These are phyloP conservation scores for Bipolaris gigantea DNA, from an alignment of 2,329 filamentous ascomycete species.

Conservation along the genomic window DNA sequence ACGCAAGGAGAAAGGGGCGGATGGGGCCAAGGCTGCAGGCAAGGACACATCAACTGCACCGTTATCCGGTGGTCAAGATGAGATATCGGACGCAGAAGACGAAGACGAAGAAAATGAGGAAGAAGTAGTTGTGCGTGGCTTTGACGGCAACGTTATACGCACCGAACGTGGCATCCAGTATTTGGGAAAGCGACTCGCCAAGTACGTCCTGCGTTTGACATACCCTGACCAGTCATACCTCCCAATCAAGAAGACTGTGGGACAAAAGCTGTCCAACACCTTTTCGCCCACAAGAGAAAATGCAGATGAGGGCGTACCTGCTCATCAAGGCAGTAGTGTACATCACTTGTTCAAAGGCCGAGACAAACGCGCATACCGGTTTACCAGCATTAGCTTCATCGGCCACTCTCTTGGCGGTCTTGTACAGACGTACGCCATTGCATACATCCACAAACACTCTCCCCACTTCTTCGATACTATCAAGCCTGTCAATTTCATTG, in stretches of 20 bases:
- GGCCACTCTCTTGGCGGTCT: slow-evolving; percentile 89
- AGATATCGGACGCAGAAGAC: slow-evolving; percentile 49
- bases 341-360: slow-evolving; percentile 52
- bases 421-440: slow-evolving; percentile 90
- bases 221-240: slow-evolving; percentile 92
- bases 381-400: slow-evolving; percentile 94
- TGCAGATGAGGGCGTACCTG: slow-evolving; percentile 51
- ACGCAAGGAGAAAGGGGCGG: slow-evolving; percentile 41
- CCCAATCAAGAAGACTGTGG: slow-evolving; percentile 62
- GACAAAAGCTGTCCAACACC: slow-evolving; percentile 51
- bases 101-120: slow-evolving; percentile 80
- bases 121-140: slow-evolving; percentile 86
- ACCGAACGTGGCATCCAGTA: slow-evolving; percentile 98
- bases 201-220: slow-evolving; percentile 85
- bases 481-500: slow-evolving; percentile 85
- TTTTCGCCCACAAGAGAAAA: slow-evolving; percentile 50
- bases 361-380: slow-evolving; percentile 68
- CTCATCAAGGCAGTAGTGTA: slow-evolving; percentile 65
- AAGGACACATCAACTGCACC: slow-evolving; percentile 48
- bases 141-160: slow-evolving; percentile 82
- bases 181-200: slow-evolving; percentile 88
- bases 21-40: slow-evolving; percentile 2
- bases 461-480: slow-evolving; percentile 87
- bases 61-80: slow-evolving; percentile 55
- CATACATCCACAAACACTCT: slow-evolving; percentile 95